A percentile compares a stretch with the other conserved stretches of the same genome.
Conservation (phyloP, 2,329 filamentous ascomycete genomes). For the Cadophora malorum region DNA sequence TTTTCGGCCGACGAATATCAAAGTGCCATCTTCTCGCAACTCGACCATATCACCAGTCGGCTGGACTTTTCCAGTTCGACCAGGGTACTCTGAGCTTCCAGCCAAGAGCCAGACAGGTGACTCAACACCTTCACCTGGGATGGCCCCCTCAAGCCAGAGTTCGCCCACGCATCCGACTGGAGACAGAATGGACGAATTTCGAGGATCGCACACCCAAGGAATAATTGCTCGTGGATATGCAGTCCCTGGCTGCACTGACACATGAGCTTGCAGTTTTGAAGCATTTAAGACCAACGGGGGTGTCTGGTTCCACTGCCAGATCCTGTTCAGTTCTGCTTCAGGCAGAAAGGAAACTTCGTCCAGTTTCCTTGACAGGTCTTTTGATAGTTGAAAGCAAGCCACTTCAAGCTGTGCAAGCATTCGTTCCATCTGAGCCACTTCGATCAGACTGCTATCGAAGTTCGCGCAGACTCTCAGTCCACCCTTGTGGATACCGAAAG, state of each 20-base stretch:
- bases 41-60: conserved; percentile 44
- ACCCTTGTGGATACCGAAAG: conserved; percentile 50
- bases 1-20: conserved; percentile 43
- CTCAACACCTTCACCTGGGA: conserved; percentile 42
- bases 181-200: conserved; percentile 46
- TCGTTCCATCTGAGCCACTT: conserved; percentile 47
- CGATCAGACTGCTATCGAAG: conserved; percentile 50
- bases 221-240: conserved; percentile 47
- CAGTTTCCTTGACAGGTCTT: conserved; percentile 38
- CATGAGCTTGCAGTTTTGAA: conserved; percentile 31
- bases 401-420: conserved; percentile 47
- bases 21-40: conserved; percentile 38
- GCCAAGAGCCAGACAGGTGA: conserved; percentile 46
- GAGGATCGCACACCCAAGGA: conserved; percentile 45
- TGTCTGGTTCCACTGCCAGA: conserved; percentile 51
- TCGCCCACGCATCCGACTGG: conserved; percentile 50
- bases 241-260: conserved; percentile 38
- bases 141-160: conserved; percentile 50
- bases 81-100: conserved; percentile 45
- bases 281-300: conserved; percentile 47
- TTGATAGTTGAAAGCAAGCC: conserved; percentile 33
- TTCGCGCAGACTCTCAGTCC: conserved; percentile 53
- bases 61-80: conserved; percentile 43
- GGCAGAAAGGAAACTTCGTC: conserved; percentile 45
- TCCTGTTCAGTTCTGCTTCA: conserved; percentile 48